Conservation (phyloP, 1,139 yeast species). For the Blastobotrys malaysiensis region DNA sequence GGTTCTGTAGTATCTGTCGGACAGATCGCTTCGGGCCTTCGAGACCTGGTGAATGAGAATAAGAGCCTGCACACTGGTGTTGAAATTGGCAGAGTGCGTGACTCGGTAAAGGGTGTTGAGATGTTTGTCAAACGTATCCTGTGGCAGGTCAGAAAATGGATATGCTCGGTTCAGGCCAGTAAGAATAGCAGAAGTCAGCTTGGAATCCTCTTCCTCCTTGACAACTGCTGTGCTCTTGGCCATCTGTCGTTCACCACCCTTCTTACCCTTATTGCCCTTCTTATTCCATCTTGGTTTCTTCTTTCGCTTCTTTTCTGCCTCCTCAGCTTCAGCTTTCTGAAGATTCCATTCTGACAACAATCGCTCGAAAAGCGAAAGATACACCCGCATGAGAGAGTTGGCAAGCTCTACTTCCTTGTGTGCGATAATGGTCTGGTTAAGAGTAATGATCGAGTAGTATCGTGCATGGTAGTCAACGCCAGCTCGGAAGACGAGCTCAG, state of each 20-base stretch:
- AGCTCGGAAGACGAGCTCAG: slow-evolving; percentile 73
- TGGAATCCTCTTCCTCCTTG: slow-evolving; percentile 77
- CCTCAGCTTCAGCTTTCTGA: slow-evolving; percentile 28
- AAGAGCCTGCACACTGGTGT: slow-evolving; percentile 90
- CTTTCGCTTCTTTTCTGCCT: slow-evolving; percentile 38
- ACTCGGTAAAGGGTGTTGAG: slow-evolving; percentile 80
- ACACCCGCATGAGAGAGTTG: slow-evolving; percentile 73
- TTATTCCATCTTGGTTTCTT: slow-evolving; percentile 41
- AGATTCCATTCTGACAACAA: slow-evolving; percentile 65
- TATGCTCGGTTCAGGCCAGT: slow-evolving; percentile 96
- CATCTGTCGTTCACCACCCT: slow-evolving; percentile 71
- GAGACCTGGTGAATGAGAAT: slow-evolving; percentile 74
- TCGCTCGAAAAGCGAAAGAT: slow-evolving; percentile 82
- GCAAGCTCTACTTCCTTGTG: slow-evolving; percentile 73
- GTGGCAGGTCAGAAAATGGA: slow-evolving; percentile 80
- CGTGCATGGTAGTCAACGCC: slow-evolving; percentile 80
- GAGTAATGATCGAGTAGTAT: slow-evolving; percentile 79
- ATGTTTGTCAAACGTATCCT: slow-evolving; percentile 68
- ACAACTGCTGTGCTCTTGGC: slow-evolving; percentile 66
- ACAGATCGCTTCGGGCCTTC: slow-evolving; percentile 25
- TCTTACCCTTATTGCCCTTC: slow-evolving; percentile 45
- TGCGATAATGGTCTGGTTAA: slow-evolving; percentile 88
- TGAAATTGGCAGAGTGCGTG: slow-evolving; percentile 91
- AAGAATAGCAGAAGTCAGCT: slow-evolving; percentile 81
- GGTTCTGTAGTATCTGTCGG: slow-evolving; percentile 81